Base-by-base conservation (phyloP, 768 basidiomycete species). In the Zangia roseola region DNA sequence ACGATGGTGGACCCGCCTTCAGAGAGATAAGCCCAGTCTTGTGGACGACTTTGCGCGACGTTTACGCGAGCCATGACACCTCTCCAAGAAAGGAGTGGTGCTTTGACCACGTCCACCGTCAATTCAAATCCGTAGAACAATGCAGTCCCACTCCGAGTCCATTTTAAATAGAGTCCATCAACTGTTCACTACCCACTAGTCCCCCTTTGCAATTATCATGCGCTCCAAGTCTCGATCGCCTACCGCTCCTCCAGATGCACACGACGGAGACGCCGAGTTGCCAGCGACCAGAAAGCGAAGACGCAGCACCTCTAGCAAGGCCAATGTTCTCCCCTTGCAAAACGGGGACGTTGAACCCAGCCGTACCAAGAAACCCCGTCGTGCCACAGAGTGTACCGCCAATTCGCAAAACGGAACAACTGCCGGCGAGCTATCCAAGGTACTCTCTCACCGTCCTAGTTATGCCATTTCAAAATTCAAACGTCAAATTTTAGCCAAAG, bases 1-100 rank as follows among this genome's bases (percentile, higher is more conserved):
- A 97, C 91, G 56, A 92, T 81, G 6, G 91, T 88, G 17, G 91
- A 88, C 17, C 89, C 91, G n/a, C 95, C 95, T 72, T 97, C 95
- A 0, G 91, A 85, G 19, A 92, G 71, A 63, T 97, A 98, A 53
- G 63, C 70, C 94, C 94, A 98, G 65, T 89, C 72, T 10, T 41
- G 47, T 1, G 73, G 74, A n/a, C 55, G 60, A 25, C 59, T 75
- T 40, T 65, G 45, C 14, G 56, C 43, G 40, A 69, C 47, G 10
- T 46, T 51, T 14, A 53, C 23, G 10, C 10, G 52, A 26, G 47
- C 17, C 66, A 66, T 55, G 20, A 36, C 21, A 21, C 23, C 30
- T 28, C 12, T 28, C 28, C 28, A 28, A 12, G 28, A 10, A 13
- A 28, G 13, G 28, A 12, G n/a, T n/a, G n/a, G n/a, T n/a, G 26